Conservation (phyloP, 2,329 filamentous ascomycete genomes). For the Blastomyces percursus region DNA sequence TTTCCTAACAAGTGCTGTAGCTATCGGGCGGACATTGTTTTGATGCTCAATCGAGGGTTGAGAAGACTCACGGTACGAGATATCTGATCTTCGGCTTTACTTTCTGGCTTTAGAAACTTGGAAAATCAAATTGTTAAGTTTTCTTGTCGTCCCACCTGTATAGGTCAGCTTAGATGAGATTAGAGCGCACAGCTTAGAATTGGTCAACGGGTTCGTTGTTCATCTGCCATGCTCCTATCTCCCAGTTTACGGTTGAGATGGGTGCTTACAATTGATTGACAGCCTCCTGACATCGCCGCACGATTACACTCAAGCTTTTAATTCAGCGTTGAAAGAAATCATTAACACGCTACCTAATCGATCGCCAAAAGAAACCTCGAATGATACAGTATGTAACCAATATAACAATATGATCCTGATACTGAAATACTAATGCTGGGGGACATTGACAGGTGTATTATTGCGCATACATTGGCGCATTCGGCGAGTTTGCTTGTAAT, state of each 20-base stretch:
- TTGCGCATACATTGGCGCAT: slow-evolving; percentile 93
- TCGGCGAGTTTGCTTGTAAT: slow-evolving; percentile 90
- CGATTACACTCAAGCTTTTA: slow-evolving; percentile 78
- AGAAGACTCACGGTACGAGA: slow-evolving; percentile 45
- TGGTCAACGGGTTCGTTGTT: slow-evolving; percentile 53
- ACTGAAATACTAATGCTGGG: neutral
- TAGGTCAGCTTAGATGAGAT: slow-evolving; percentile 80
- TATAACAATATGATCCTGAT: neutral
- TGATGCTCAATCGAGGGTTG: slow-evolving; percentile 55
- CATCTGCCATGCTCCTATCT: neutral
- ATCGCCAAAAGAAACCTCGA: slow-evolving; percentile 61
- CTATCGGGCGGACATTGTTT: slow-evolving; percentile 80
- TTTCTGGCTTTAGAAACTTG: neutral
- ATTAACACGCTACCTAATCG: slow-evolving; percentile 68
- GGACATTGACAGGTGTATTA: slow-evolving; percentile 55
- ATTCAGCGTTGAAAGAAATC: slow-evolving; percentile 79
- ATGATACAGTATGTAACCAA: slow-evolving; percentile 51
- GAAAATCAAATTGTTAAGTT: neutral
- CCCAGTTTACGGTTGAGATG: neutral
- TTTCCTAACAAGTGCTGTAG: slow-evolving; percentile 50
- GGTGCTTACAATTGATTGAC: slow-evolving; percentile 12
- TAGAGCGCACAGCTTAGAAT: slow-evolving; percentile 70
- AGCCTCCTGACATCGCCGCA: slow-evolving; percentile 72
- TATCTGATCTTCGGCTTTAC: neutral
- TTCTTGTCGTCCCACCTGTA: neutral